Conservation (phyloP, 2,329 filamentous ascomycete species). For the Fusarium marasasianum region DNA sequence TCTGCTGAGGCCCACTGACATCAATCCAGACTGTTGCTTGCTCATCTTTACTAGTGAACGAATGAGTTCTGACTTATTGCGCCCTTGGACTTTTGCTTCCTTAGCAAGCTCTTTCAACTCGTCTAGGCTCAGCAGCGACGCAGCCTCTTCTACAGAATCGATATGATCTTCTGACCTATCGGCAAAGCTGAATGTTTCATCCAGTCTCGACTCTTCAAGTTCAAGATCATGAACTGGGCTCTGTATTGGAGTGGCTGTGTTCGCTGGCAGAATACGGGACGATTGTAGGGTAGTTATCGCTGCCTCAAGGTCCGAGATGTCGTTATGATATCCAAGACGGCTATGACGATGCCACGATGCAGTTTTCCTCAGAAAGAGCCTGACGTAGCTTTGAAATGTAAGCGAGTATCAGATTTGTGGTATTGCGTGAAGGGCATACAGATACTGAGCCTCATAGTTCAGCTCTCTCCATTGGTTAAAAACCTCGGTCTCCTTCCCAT, state of each 20-base stretch:
- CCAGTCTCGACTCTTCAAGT: slow-evolving; percentile 58
- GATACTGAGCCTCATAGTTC: slow-evolving; percentile 86
- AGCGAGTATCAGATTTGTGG: background rate
- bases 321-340: slow-evolving; percentile 80
- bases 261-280: slow-evolving; percentile 62
- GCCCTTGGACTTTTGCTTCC: slow-evolving; percentile 86
- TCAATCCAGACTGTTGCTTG: slow-evolving; percentile 78
- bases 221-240: slow-evolving; percentile 45
- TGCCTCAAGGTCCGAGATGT: slow-evolving; percentile 77
- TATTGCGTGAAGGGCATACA: slow-evolving; percentile 65
- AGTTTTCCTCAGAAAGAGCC: slow-evolving; percentile 91
- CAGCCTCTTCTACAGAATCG: slow-evolving; percentile 82
- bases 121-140: slow-evolving; percentile 82
- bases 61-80: slow-evolving; percentile 84
- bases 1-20: slow-evolving; percentile 72
- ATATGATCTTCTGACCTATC: slow-evolving; percentile 80
- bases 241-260: slow-evolving; percentile 7
- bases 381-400: slow-evolving; percentile 74
- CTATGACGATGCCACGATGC: slow-evolving; percentile 88
- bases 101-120: slow-evolving; percentile 87
- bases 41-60: slow-evolving; percentile 78
- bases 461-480: slow-evolving; percentile 80
- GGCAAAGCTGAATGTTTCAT: slow-evolving; percentile 76
- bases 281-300: slow-evolving; percentile 74
- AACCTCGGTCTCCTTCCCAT: slow-evolving; percentile 78